These are phyloP conservation scores for Yamadazyma endophytica DNA, from an alignment of 805 yeast genomes.

Conservation along the genomic window DNA sequence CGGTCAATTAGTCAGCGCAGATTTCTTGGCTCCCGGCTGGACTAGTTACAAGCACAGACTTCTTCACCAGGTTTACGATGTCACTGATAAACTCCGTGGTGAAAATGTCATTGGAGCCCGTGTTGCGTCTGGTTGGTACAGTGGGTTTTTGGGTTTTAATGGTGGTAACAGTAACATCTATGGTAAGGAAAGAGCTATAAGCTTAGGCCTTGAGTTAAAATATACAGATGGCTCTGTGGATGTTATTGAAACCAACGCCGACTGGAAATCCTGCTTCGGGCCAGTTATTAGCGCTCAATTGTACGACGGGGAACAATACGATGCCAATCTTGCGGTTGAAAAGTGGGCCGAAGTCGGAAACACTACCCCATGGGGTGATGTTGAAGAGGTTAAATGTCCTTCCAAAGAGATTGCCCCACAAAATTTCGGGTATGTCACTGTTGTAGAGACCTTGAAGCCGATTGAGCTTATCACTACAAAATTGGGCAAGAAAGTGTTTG, in stretches of 20 bases:
- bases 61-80: constrained; percentile 16
- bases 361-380: neutral
- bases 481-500: constrained; percentile 16
- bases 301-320: constrained; percentile 20
- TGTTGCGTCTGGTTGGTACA: constrained; percentile 17
- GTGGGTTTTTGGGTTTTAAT: constrained; percentile 17
- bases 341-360: constrained; percentile 10
- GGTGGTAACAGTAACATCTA: constrained; percentile 17
- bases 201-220: constrained; percentile 12
- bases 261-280: constrained; percentile 15
- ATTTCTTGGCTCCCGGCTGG: constrained; percentile 20
- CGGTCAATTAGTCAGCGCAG: constrained; percentile 14
- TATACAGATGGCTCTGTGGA: constrained; percentile 12
- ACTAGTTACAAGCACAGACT: constrained; percentile 17
- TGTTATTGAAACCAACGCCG: constrained; percentile 12
- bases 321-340: constrained; percentile 13
- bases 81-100: no score
- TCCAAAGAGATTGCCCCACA: constrained; percentile 7
- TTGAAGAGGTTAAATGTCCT: neutral
- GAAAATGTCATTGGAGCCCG: constrained; percentile 14
- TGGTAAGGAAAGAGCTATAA: constrained; percentile 14
- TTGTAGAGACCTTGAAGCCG: constrained; percentile 12
- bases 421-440: constrained; percentile 11
- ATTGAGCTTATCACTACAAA: constrained; percentile 10
- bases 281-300: constrained; percentile 15